phyloP scores from a whole-genome alignment of 1,139 yeast genomes.

The Magnusiomyces magnusii region DNA sequence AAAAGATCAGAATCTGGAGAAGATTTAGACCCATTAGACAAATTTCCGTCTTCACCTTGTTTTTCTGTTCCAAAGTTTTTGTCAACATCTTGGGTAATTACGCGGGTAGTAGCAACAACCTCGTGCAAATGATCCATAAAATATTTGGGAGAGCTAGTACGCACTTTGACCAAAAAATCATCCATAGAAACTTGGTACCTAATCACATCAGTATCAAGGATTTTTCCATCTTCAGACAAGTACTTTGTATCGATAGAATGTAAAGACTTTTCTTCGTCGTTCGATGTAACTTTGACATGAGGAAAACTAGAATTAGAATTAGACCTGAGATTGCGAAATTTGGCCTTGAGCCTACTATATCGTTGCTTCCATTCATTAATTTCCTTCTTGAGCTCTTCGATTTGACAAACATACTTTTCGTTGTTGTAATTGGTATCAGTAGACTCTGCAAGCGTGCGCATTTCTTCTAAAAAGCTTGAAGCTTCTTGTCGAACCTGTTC shows the following conservation, averaged over 20 bases:
- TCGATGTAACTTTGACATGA: conserved; percentile 2
- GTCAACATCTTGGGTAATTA: conserved; percentile 34
- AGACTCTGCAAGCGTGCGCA: conserved; percentile 34
- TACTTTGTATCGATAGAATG: conserved; percentile 1
- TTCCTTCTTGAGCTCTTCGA: conserved; percentile 31
- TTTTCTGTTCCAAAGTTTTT: conserved; percentile 28
- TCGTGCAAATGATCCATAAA: conserved; percentile 30
- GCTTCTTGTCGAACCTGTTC: conserved; percentile 39
- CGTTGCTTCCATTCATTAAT: conserved; percentile 34
- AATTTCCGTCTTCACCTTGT: conserved; percentile 1
- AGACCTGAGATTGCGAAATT: conserved; percentile 27
- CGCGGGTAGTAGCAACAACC: conserved; percentile 34
- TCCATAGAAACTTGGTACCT: conserved; percentile 31
- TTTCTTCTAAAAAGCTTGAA: conserved; percentile 34
- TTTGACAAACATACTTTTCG: conserved; percentile 24
- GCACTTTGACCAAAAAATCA: conserved; percentile 29
- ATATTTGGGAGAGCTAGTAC: conserved; percentile 20
- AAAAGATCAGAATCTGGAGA: conserved; percentile 13
- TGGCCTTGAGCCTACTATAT: conserved; percentile 30
- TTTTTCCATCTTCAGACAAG: conserved; percentile 21
- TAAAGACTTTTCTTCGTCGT: background rate
- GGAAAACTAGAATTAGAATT: conserved; percentile 22
- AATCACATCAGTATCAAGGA: conserved; percentile 25
- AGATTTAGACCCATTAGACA: background rate
- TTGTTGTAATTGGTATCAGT: conserved; percentile 24